Conservation (phyloP, 176 grass and related monocot species). For the Ampelocalamus luodianensis region DNA sequence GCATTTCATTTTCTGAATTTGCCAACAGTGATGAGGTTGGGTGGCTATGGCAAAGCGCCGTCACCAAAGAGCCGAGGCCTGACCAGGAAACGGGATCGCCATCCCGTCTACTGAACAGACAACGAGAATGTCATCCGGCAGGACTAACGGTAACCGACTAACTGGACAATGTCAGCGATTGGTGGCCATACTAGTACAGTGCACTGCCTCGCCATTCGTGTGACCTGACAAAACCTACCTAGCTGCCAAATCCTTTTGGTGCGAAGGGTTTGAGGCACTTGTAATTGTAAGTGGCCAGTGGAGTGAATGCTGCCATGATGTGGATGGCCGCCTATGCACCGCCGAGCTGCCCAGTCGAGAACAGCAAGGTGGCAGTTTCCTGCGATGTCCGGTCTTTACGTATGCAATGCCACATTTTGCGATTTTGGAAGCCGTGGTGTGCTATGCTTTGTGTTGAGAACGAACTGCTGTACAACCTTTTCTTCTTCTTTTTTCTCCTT, state of each 20-base stretch:
- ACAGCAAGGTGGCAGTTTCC: background rate
- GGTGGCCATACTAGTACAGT: slow-evolving; percentile 45
- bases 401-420: slow-evolving; percentile 7
- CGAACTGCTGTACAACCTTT: slow-evolving; percentile 16
- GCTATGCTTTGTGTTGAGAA: slow-evolving; percentile 25
- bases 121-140: slow-evolving; percentile 8
- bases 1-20: slow-evolving; percentile 37
- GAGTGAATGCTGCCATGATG: slow-evolving; percentile 1
- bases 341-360: slow-evolving; percentile 2
- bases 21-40: slow-evolving; percentile 58
- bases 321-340: background rate
- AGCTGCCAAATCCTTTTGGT: slow-evolving; percentile 41
- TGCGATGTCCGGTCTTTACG: background rate
- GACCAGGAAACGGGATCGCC: slow-evolving; percentile 64
- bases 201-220: slow-evolving; percentile 30
- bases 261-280: slow-evolving; percentile 27
- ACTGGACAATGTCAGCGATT: slow-evolving; percentile 31
- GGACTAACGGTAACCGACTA: slow-evolving; percentile 35
- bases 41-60: slow-evolving; percentile 64
- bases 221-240: slow-evolving; percentile 18
- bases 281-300: slow-evolving; percentile 3
- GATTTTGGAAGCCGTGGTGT: slow-evolving; percentile 23
- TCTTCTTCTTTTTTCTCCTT: background rate
- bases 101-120: slow-evolving; percentile 46
- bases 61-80: slow-evolving; percentile 57